These are phyloP conservation scores for Apiospora rasikravindrae DNA, from an alignment of 2,329 filamentous ascomycete genomes.

Conservation along the genomic window DNA sequence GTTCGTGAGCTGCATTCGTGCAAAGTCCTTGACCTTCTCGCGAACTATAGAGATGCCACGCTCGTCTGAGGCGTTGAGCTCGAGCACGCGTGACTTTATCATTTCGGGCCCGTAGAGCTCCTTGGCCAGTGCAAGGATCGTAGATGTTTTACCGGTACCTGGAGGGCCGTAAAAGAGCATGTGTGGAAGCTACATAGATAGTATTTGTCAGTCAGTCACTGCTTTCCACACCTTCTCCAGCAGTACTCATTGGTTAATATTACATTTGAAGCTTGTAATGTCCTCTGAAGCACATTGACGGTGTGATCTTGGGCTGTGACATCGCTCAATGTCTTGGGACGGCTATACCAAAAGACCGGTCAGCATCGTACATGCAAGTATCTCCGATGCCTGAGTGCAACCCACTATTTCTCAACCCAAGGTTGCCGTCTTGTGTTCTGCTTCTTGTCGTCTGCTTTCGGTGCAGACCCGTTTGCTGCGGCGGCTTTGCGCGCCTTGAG, in stretches of 20 bases:
- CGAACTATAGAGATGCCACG: conserved; percentile 96
- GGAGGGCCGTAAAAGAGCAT: conserved; percentile 99
- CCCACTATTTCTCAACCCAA: conserved; percentile 99
- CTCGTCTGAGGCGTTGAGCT: conserved; percentile 98
- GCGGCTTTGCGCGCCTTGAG: conserved; percentile 88
- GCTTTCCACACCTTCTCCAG: conserved; percentile 20
- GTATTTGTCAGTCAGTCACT: conserved; percentile 30
- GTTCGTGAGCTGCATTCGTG: conserved; percentile 90
- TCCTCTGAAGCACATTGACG: conserved; percentile 88
- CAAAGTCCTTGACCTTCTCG: conserved; percentile 98
- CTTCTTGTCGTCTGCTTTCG: conserved; percentile 70
- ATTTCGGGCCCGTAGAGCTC: conserved; percentile 96
- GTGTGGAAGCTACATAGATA: conserved; percentile 73
- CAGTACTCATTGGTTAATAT: conserved; percentile 13
- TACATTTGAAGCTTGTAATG: conserved; percentile 91
- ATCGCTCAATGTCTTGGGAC: conserved; percentile 91
- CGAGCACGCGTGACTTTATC: conserved; percentile 91
- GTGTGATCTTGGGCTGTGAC: conserved; percentile 98
- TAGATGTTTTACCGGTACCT: conserved; percentile 97
- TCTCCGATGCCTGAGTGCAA: neutral
- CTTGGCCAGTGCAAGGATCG: conserved; percentile 94
- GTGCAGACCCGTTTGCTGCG: conserved; percentile 67
- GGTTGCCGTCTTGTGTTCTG: conserved; percentile 76
- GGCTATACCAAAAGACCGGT: conserved; percentile 58
- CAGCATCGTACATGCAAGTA: conserved; percentile 28